Evolutionary conservation across 2,329 filamentous ascomycete genomes (phyloP).

Genomic region (Kalaharituber pfeilii): DNA sequence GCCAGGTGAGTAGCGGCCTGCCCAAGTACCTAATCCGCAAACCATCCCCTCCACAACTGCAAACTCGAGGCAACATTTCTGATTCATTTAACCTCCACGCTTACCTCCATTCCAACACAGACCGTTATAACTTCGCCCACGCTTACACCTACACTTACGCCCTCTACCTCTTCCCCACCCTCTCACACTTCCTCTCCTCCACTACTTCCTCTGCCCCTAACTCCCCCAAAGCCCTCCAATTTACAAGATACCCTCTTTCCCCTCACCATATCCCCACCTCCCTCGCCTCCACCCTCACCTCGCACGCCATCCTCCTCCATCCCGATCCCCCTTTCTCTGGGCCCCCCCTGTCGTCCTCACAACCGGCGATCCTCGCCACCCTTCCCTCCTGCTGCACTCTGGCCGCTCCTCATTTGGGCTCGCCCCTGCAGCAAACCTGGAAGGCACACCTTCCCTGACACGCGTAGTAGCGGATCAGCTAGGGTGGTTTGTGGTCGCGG

Average conservation of each 20-base stretch:
- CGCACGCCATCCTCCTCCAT: not conserved
- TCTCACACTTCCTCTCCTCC: not conserved
- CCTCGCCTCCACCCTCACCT: constrained; percentile 5
- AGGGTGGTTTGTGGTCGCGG: constrained; percentile 6
- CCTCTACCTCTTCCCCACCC: not conserved
- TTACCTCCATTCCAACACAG: no score
- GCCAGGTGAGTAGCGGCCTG: no score
- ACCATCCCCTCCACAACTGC: no score
- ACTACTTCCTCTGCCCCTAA: not conserved
- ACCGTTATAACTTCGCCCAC: no score
- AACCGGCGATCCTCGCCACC: not conserved
- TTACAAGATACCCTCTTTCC: constrained; percentile 1
- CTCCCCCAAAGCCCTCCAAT: constrained; percentile 8
- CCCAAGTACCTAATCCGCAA: no score
- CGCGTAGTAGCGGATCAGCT: not conserved
- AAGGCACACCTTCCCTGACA: not conserved
- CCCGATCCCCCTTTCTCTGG: not conserved
- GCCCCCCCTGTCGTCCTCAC: not conserved
- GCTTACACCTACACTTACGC: no score
- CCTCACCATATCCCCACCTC: not conserved
- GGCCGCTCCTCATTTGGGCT: not conserved
- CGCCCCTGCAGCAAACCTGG: not conserved
- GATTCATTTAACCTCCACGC: no score
- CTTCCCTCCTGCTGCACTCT: not conserved
- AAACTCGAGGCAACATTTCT: no score